phyloP scores from a whole-genome alignment of 495 filamentous ascomycete genomes.

The Chlorociboria aeruginascens region DNA sequence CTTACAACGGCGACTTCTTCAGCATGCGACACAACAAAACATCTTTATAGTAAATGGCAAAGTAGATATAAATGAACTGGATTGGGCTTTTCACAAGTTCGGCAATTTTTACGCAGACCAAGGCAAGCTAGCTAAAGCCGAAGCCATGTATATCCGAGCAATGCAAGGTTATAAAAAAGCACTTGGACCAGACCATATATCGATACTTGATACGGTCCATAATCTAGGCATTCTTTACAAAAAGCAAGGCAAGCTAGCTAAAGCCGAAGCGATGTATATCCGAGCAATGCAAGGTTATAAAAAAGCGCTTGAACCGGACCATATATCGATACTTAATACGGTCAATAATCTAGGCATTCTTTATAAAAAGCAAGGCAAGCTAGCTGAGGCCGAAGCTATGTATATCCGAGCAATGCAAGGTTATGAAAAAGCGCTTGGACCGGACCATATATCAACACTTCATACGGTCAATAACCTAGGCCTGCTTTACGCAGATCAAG shows the following conservation, averaged over 20 bases:
- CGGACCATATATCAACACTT: constrained; percentile 1
- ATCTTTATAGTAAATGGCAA: background rate
- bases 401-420: constrained; percentile 22
- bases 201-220: constrained; percentile 24
- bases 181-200: constrained; percentile 25
- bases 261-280: constrained; percentile 23
- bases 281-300: constrained; percentile 23
- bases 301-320: constrained; percentile 25
- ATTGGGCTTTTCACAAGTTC: constrained; percentile 12
- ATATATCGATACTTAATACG: constrained; percentile 24
- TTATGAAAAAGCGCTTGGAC: constrained; percentile 25
- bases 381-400: constrained; percentile 19
- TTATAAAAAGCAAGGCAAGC: no score
- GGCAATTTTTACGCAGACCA: constrained; percentile 19
- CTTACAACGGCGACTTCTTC: constrained; percentile 23
- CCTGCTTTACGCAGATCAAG: background rate
- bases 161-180: constrained; percentile 26
- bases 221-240: no score
- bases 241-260: constrained; percentile 21
- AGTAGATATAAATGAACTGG: background rate
- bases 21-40: constrained; percentile 21
- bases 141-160: constrained; percentile 24
- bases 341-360: constrained; percentile 18
- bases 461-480: background rate
- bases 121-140: constrained; percentile 15